phyloP scores from a whole-genome alignment of 202 grass and related monocot species.

The Hordeum pubiflorum region DNA sequence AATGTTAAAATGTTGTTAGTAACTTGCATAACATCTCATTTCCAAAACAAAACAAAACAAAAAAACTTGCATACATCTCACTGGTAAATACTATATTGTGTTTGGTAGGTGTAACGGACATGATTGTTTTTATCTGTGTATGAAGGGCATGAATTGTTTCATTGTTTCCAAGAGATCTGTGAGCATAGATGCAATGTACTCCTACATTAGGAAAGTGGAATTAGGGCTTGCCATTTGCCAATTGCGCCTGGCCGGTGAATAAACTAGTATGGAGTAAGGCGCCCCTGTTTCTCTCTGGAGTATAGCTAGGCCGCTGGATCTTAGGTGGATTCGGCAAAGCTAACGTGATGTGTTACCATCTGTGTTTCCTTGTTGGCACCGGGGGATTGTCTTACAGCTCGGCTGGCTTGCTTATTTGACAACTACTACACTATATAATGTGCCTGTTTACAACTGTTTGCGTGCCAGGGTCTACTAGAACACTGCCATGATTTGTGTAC shows the following conservation, averaged over 20 bases:
- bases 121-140: background rate
- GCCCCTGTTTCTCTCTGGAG: background rate
- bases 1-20: background rate
- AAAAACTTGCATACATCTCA: background rate
- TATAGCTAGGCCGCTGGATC: background rate
- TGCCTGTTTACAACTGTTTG: conserved; percentile 10
- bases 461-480: background rate
- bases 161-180: background rate
- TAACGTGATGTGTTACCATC: background rate
- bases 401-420: background rate
- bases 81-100: background rate
- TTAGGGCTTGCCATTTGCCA: background rate
- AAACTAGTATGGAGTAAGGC: background rate
- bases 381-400: background rate
- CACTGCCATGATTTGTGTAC: background rate
- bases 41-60: too few relatives aligned
- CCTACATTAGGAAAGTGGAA: background rate
- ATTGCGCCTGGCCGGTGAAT: background rate
- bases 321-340: conserved; percentile 4
- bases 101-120: background rate
- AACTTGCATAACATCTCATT: too few relatives aligned
- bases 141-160: background rate
- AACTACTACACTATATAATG: background rate
- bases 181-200: background rate
- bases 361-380: background rate